Conservation (phyloP, 2,329 filamentous ascomycete species). For the Fusarium acutatum region DNA sequence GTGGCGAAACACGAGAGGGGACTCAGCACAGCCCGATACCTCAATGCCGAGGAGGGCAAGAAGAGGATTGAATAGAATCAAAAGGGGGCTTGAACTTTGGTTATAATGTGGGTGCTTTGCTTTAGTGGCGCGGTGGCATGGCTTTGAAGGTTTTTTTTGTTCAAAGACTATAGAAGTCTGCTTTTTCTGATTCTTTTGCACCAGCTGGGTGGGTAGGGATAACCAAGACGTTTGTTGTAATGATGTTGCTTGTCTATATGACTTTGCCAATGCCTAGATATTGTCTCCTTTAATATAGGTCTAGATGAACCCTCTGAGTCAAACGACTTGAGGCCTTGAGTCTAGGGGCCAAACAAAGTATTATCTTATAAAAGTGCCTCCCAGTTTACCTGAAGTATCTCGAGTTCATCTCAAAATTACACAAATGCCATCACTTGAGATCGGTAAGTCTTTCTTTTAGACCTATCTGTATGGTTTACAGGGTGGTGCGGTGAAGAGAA, state of each 20-base stretch:
- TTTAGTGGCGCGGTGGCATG: constrained; percentile 3
- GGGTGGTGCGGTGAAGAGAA: neutral
- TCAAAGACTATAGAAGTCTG: constrained; percentile 12
- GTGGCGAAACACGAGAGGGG: constrained; percentile 78
- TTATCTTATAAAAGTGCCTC: neutral
- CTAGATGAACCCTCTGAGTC: neutral
- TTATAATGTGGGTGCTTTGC: constrained; percentile 12
- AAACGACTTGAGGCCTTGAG: neutral
- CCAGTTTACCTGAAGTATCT: neutral
- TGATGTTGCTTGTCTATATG: constrained; percentile 25
- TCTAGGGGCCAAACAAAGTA: neutral
- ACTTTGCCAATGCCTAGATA: constrained; percentile 7
- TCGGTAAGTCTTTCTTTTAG: neutral
- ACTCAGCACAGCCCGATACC: constrained; percentile 81
- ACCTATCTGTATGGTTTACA: neutral
- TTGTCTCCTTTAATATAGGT: constrained; percentile 23
- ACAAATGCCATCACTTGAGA: neutral
- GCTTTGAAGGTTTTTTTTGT: constrained; percentile 4
- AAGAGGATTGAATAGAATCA: constrained; percentile 85
- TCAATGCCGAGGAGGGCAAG: constrained; percentile 95
- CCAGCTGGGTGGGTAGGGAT: neutral
- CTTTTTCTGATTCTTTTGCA: constrained; percentile 4
- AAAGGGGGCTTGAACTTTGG: constrained; percentile 7
- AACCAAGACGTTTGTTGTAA: constrained; percentile 27
- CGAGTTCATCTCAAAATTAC: neutral